These are phyloP conservation scores for Alternaria postmessia DNA, from an alignment of 2,329 filamentous ascomycete species.

Conservation along the genomic window DNA sequence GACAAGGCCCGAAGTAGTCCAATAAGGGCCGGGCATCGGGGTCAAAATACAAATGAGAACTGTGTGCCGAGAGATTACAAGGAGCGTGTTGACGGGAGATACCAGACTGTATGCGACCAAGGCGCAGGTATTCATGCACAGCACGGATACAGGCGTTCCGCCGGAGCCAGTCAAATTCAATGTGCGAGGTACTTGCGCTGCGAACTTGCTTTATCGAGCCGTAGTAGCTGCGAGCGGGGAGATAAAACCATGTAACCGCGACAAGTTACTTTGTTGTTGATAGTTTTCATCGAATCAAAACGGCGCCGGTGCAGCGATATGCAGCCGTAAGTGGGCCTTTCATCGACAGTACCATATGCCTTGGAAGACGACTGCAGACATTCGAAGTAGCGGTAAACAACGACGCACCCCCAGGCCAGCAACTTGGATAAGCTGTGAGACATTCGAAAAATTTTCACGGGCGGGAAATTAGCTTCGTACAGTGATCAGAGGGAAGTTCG, in stretches of 20 bases:
- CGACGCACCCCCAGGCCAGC: constrained; percentile 34
- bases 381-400: constrained; percentile 50
- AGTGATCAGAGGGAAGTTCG: constrained; percentile 31
- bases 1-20: constrained; percentile 31
- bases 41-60: constrained; percentile 47
- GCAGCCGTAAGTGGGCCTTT: constrained; percentile 39
- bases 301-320: constrained; percentile 33
- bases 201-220: constrained; percentile 39
- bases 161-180: constrained; percentile 39
- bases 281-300: constrained; percentile 42
- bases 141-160: constrained; percentile 44
- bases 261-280: constrained; percentile 44
- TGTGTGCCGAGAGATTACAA: constrained; percentile 48
- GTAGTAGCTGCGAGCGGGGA: constrained; percentile 35
- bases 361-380: constrained; percentile 25
- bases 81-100: constrained; percentile 40
- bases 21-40: constrained; percentile 35
- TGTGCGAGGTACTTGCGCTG: constrained; percentile 30
- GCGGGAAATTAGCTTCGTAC: constrained; percentile 47
- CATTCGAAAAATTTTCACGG: constrained; percentile 43
- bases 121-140: constrained; percentile 43
- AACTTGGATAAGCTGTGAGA: constrained; percentile 42
- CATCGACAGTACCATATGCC: constrained; percentile 29
- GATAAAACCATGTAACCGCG: constrained; percentile 42
- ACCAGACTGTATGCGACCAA: constrained; percentile 33